Evolutionary conservation across 768 basidiomycete genomes (phyloP).

Genomic region (Hygrocybe coccinea): DNA sequence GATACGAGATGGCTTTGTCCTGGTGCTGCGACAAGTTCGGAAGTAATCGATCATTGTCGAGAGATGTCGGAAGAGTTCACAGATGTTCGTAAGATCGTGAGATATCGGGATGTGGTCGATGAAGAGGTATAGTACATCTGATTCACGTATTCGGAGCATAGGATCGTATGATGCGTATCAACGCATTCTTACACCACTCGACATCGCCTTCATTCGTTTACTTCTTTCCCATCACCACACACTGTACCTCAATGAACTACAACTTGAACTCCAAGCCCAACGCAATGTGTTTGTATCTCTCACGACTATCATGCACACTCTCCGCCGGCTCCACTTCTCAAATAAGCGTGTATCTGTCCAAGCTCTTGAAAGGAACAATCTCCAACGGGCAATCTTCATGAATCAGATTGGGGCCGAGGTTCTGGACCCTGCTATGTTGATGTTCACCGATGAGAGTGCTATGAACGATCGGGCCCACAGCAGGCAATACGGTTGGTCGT

Average conservation of each 20-base stretch:
- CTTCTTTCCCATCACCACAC: slow-evolving; percentile 3
- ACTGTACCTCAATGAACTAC: slow-evolving; percentile 7
- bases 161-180: no score
- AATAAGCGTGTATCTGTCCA: neutral
- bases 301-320: neutral
- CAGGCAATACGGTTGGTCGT: slow-evolving; percentile 15
- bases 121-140: no score
- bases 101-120: no score
- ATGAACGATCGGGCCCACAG: slow-evolving; percentile 22
- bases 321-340: neutral
- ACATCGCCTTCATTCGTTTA: slow-evolving; percentile 8
- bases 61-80: no score
- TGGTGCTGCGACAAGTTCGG: no score
- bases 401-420: neutral
- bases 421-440: neutral
- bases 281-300: neutral
- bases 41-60: no score
- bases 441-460: slow-evolving; percentile 26
- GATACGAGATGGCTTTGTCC: no score
- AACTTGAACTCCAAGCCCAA: neutral
- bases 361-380: slow-evolving; percentile 1
- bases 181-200: slow-evolving; percentile 1
- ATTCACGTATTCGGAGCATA: no score
- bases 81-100: no score
- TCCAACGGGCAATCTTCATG: neutral